Conservation (phyloP, 2,329 filamentous ascomycete genomes). For the Cercospora zeina region DNA sequence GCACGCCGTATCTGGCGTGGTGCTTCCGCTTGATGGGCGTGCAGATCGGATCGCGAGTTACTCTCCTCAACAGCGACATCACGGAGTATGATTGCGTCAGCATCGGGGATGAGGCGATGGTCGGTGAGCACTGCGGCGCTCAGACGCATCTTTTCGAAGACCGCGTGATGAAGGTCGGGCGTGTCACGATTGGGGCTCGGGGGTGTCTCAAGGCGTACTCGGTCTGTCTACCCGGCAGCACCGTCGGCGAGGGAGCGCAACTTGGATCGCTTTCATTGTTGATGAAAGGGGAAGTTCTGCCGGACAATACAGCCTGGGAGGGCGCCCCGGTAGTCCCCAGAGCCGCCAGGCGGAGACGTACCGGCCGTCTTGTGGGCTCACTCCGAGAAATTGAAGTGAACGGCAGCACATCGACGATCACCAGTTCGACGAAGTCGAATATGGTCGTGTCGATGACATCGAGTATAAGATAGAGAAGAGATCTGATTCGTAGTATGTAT, state of each 20-base stretch:
- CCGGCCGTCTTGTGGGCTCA: neutral
- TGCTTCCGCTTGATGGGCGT: slow-evolving; percentile 33
- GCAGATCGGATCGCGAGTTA: slow-evolving; percentile 29
- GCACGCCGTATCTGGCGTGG: slow-evolving; percentile 31
- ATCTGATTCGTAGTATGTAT: neutral
- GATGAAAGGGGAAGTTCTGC: slow-evolving; percentile 32
- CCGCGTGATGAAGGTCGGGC: slow-evolving; percentile 33
- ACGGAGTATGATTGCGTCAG: slow-evolving; percentile 33
- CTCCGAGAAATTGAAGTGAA: neutral
- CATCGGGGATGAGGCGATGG: slow-evolving; percentile 32
- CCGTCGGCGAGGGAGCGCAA: slow-evolving; percentile 25
- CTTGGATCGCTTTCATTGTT: slow-evolving; percentile 29
- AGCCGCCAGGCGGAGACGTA: slow-evolving; percentile 11
- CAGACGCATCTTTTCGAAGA: slow-evolving; percentile 35
- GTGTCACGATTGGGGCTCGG: slow-evolving; percentile 24
- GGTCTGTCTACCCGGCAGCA: slow-evolving; percentile 30
- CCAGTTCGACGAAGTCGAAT: neutral
- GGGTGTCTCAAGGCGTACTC: slow-evolving; percentile 31
- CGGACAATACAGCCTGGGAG: slow-evolving; percentile 29
- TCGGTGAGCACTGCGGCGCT: slow-evolving; percentile 27
- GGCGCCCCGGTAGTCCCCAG: slow-evolving; percentile 27
- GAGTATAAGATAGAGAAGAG: neutral
- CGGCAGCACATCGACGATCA: neutral
- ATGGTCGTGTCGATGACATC: neutral
- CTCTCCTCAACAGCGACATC: slow-evolving; percentile 28